phyloP scores from a whole-genome alignment of 2,329 filamentous ascomycete genomes.

The Xylaria sp. region DNA sequence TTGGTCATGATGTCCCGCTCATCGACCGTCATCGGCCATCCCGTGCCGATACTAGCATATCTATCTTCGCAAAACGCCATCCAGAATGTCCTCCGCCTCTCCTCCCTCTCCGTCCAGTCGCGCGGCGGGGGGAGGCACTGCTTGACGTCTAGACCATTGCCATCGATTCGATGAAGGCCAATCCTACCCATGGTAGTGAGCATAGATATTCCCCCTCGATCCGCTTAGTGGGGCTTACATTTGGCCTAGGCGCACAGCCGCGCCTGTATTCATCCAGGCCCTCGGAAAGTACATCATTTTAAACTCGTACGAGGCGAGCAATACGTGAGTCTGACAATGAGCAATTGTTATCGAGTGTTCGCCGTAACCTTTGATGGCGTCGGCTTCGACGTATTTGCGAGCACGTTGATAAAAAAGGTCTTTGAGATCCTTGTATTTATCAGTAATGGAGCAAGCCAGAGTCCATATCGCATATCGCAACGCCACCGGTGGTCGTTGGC shows the following conservation, averaged over 20 bases:
- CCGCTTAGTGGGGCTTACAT: constrained; percentile 67
- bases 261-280: constrained; percentile 91
- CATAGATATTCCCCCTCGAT: constrained; percentile 54
- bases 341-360: constrained; percentile 87
- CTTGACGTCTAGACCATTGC: constrained; percentile 85
- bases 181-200: constrained; percentile 75
- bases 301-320: constrained; percentile 89
- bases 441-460: constrained; percentile 84
- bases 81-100: constrained; percentile 93
- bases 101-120: constrained; percentile 95
- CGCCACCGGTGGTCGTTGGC: constrained; percentile 85
- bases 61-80: constrained; percentile 90
- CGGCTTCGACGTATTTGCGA: constrained; percentile 87
- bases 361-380: constrained; percentile 92
- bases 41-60: constrained; percentile 94
- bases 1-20: constrained; percentile 91
- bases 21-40: constrained; percentile 95
- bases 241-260: constrained; percentile 80
- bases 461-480: constrained; percentile 96
- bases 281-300: constrained; percentile 97
- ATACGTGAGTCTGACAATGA: constrained; percentile 84
- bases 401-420: constrained; percentile 90
- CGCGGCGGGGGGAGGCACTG: constrained; percentile 86
- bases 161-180: constrained; percentile 87
- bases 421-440: constrained; percentile 82